phyloP scores from a whole-genome alignment of 2,329 filamentous ascomycete species.

The Arthrobotrys conoides region DNA sequence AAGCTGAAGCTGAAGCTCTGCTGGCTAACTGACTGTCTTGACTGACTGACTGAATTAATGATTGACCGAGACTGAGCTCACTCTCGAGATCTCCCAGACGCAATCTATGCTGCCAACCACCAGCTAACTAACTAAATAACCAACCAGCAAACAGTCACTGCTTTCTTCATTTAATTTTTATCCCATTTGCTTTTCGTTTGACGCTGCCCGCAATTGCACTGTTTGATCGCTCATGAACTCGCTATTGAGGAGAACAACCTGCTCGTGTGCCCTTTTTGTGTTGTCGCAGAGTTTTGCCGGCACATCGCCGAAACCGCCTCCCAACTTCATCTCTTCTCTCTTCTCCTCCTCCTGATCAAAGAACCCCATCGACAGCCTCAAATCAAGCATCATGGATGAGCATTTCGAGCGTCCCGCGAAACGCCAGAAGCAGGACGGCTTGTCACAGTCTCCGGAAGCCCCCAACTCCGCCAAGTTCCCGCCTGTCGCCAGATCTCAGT shows the following conservation, averaged over 20 bases:
- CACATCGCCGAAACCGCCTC: constrained; percentile 58
- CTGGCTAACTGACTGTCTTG: not conserved
- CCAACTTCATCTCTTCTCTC: constrained; percentile 23
- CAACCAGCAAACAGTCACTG: too few species aligned
- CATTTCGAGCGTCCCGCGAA: constrained; percentile 56
- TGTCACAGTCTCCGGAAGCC: constrained; percentile 55
- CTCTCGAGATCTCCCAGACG: not conserved
- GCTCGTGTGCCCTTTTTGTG: constrained; percentile 57
- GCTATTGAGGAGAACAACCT: constrained; percentile 36
- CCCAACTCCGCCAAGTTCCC: constrained; percentile 50
- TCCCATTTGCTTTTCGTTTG: not conserved
- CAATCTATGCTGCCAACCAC: not conserved
- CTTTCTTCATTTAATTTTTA: not conserved
- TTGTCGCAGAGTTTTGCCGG: constrained; percentile 56
- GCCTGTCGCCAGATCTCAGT: constrained; percentile 49
- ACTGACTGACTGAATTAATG: constrained; percentile 18
- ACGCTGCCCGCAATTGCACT: constrained; percentile 1
- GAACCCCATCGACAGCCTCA: constrained; percentile 3
- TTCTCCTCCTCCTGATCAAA: constrained; percentile 17
- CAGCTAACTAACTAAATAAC: constrained; percentile 1
- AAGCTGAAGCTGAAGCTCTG: constrained; percentile 2
- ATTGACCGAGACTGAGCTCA: not conserved
- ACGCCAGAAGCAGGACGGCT: constrained; percentile 59
- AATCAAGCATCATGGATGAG: constrained; percentile 49
- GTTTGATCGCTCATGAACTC: constrained; percentile 27